Percentiles rank a stretch among this genome's conserved stretches.
These are phyloP conservation scores for Toxoplasma gondii DNA, from an alignment of 169 alveolate species.

Conservation along the genomic window DNA sequence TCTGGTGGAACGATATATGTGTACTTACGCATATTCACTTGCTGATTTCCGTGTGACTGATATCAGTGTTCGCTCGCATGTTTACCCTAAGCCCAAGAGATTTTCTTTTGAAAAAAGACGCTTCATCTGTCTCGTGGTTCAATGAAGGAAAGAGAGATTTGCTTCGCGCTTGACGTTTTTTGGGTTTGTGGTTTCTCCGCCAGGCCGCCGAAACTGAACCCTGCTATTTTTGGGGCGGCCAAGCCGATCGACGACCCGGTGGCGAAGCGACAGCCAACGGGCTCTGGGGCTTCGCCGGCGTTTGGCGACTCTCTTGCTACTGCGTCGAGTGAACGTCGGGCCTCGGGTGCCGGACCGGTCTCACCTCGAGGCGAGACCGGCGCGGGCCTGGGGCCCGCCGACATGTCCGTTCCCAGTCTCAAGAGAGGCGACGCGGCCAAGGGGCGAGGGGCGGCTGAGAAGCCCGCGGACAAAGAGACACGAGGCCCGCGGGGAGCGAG, in stretches of 20 bases:
- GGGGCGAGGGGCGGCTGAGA: neutral
- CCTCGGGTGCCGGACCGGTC: neutral
- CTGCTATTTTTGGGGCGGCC: constrained; percentile 22
- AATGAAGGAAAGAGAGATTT: too few relatives aligned
- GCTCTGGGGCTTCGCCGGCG: neutral
- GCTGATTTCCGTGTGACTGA: too few relatives aligned
- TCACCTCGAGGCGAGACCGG: neutral
- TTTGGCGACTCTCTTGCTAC: neutral
- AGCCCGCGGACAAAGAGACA: neutral
- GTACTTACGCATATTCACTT: too few relatives aligned
- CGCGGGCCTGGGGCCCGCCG: neutral
- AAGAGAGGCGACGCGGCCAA: neutral
- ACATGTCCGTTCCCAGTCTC: too few relatives aligned
- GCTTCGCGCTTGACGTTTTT: too few relatives aligned
- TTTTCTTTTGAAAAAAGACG: too few relatives aligned
- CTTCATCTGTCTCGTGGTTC: too few relatives aligned
- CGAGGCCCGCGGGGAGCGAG: too few relatives aligned
- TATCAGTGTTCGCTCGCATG: too few relatives aligned
- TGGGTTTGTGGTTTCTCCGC: neutral
- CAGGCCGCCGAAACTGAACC: constrained; percentile 28
- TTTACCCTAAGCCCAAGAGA: too few relatives aligned
- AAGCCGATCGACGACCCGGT: constrained; percentile 43
- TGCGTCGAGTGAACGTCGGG: neutral
- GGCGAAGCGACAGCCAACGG: constrained; percentile 18
- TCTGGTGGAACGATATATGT: too few relatives aligned